A percentile compares a stretch with the other conserved stretches of the same genome.
These are phyloP conservation scores for Plasmodium malariae DNA, from an alignment of 169 alveolate species.

Conservation along the genomic window DNA sequence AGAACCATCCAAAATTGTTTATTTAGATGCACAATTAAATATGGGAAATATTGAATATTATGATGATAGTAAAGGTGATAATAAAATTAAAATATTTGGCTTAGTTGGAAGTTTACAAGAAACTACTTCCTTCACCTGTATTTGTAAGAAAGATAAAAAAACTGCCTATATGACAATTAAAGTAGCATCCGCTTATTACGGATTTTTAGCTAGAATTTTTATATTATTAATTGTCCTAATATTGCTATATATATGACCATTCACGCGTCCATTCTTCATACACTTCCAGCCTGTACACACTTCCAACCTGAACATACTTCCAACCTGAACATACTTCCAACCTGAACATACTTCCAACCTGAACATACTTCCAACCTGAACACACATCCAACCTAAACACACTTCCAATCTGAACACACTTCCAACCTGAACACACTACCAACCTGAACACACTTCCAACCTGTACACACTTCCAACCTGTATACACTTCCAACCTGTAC, in stretches of 20 bases:
- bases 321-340: too few relatives aligned
- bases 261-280: too few relatives aligned
- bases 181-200: constrained; percentile 44
- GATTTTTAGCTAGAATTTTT: constrained; percentile 32
- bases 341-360: too few relatives aligned
- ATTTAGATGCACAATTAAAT: constrained; percentile 59
- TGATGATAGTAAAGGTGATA: constrained; percentile 22
- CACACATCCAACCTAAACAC: too few relatives aligned
- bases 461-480: too few relatives aligned
- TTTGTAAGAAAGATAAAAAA: constrained; percentile 47
- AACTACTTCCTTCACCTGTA: constrained; percentile 42
- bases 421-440: too few relatives aligned
- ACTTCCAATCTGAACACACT: too few relatives aligned
- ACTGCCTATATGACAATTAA: constrained; percentile 45
- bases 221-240: constrained; percentile 28
- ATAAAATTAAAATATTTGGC: constrained; percentile 31
- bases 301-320: too few relatives aligned
- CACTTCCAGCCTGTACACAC: too few relatives aligned
- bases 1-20: constrained; percentile 40
- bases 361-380: too few relatives aligned
- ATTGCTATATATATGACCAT: constrained; percentile 9
- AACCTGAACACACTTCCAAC: too few relatives aligned
- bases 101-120: constrained; percentile 53
- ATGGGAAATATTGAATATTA: constrained; percentile 60
- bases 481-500: too few relatives aligned